These are phyloP conservation scores for Hippophae gyantsensis DNA, from an alignment of 306 rosid species.

Conservation along the genomic window DNA sequence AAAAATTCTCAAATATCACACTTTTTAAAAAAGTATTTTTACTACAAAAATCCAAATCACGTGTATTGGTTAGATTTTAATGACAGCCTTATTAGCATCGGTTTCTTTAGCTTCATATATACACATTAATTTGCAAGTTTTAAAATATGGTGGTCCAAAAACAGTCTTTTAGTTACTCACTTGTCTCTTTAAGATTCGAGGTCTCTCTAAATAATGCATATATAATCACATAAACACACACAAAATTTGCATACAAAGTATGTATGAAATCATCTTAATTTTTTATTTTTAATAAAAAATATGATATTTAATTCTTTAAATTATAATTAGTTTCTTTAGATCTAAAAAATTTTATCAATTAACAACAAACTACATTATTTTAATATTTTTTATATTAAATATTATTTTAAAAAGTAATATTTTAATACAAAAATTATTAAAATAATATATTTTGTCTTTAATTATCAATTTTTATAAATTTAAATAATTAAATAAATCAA, in stretches of 20 bases:
- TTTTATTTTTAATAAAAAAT: too few species aligned
- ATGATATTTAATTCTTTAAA: too few species aligned
- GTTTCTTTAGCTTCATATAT: not conserved
- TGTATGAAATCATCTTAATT: too few species aligned
- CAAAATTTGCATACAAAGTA: not conserved
- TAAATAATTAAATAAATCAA: too few species aligned
- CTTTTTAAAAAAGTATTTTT: not conserved
- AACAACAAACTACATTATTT: too few species aligned
- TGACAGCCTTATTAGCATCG: constrained; percentile 20
- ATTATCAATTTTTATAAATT: too few species aligned
- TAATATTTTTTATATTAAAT: too few species aligned
- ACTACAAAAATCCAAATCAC: constrained; percentile 21
- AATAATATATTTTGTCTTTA: too few species aligned
- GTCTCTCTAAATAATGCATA: constrained; percentile 7
- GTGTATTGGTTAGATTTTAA: constrained; percentile 11
- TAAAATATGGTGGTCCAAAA: constrained; percentile 24
- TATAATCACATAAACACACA: not conserved
- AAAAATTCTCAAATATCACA: constrained; percentile 2
- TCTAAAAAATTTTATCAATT: too few species aligned
- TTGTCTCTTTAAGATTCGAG: constrained; percentile 21
- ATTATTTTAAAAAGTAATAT: too few species aligned
- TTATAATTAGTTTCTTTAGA: too few species aligned
- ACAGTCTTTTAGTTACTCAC: not conserved
- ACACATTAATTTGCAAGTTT: constrained; percentile 13
- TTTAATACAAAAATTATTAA: too few species aligned